These are phyloP conservation scores for Moringa oleifera DNA, from an alignment of 345 rosid genomes.

Conservation along the genomic window DNA sequence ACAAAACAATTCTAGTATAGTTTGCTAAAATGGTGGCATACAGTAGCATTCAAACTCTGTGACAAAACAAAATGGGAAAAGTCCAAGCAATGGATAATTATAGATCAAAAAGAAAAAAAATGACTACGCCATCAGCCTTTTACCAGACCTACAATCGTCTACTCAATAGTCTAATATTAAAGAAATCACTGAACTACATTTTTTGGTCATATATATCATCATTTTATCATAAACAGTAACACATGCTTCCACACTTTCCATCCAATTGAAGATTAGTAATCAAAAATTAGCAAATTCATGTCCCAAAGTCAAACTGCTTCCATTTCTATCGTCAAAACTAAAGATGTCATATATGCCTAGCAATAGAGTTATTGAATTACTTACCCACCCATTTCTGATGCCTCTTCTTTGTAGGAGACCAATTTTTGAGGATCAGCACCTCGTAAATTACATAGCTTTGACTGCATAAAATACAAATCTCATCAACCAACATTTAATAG, in stretches of 20 bases:
- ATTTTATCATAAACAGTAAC: neutral
- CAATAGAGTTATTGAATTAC: slow-evolving; percentile 12
- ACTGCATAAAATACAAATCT: slow-evolving; percentile 46
- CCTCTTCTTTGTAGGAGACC: slow-evolving; percentile 65
- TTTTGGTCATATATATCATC: too few relatives aligned
- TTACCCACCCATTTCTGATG: slow-evolving; percentile 94
- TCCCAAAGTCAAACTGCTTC: too few relatives aligned
- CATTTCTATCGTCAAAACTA: too few relatives aligned
- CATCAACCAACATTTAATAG: slow-evolving; percentile 10
- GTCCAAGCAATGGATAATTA: slow-evolving; percentile 7
- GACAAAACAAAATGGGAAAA: slow-evolving; percentile 1
- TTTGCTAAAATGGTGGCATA: neutral
- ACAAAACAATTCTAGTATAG: too few relatives aligned
- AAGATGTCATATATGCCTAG: neutral
- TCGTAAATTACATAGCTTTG: slow-evolving; percentile 66
- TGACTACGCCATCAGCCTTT: neutral
- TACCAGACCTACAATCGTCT: neutral
- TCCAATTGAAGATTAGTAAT: neutral
- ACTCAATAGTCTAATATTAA: neutral
- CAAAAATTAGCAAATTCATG: neutral
- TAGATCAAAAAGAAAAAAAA: too few relatives aligned
- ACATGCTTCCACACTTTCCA: neutral
- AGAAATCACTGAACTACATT: neutral
- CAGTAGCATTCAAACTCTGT: neutral
- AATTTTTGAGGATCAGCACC: slow-evolving; percentile 53